Evolutionary conservation across 2,329 filamentous ascomycete genomes (phyloP).

Genomic region (Aspergillus sp.): DNA sequence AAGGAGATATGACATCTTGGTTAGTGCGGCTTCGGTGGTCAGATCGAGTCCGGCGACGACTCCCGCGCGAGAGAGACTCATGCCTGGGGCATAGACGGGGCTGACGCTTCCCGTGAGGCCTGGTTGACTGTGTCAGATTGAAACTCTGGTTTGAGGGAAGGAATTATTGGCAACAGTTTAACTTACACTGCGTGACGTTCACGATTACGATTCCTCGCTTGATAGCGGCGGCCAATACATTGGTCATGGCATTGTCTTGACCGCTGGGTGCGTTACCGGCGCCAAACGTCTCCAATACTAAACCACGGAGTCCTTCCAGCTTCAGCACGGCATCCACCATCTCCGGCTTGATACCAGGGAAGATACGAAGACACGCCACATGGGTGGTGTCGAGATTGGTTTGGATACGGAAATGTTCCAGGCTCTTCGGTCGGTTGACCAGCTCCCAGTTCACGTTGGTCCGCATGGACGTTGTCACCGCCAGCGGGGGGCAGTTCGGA

Average conservation of each 20-base stretch:
- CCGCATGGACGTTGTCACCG: slow-evolving; percentile 76
- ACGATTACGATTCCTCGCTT: slow-evolving; percentile 80
- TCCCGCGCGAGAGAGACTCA: slow-evolving; percentile 76
- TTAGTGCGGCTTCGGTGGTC: slow-evolving; percentile 86
- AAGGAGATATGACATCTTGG: slow-evolving; percentile 85
- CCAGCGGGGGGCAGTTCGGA: slow-evolving; percentile 82
- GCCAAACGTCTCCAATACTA: slow-evolving; percentile 89
- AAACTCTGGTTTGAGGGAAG: slow-evolving; percentile 33
- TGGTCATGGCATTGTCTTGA: slow-evolving; percentile 74
- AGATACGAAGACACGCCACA: slow-evolving; percentile 85
- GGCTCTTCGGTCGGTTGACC: slow-evolving; percentile 70
- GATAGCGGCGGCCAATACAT: slow-evolving; percentile 75
- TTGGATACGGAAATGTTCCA: slow-evolving; percentile 73
- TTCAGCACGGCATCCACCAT: slow-evolving; percentile 85
- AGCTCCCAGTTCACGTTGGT: slow-evolving; percentile 80
- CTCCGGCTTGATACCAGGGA: slow-evolving; percentile 89
- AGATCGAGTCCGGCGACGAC: slow-evolving; percentile 88
- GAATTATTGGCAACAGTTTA: slow-evolving; percentile 33
- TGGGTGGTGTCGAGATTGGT: slow-evolving; percentile 80
- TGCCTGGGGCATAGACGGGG: slow-evolving; percentile 75
- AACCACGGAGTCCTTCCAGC: slow-evolving; percentile 72
- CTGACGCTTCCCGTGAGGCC: slow-evolving; percentile 69
- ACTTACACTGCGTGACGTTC: slow-evolving; percentile 85
- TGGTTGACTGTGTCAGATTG: slow-evolving; percentile 28
- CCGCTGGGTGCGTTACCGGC: slow-evolving; percentile 89